These are phyloP conservation scores for Suzukiozyma palmioleophila DNA, from an alignment of 1,139 yeast genomes.

Conservation along the genomic window DNA sequence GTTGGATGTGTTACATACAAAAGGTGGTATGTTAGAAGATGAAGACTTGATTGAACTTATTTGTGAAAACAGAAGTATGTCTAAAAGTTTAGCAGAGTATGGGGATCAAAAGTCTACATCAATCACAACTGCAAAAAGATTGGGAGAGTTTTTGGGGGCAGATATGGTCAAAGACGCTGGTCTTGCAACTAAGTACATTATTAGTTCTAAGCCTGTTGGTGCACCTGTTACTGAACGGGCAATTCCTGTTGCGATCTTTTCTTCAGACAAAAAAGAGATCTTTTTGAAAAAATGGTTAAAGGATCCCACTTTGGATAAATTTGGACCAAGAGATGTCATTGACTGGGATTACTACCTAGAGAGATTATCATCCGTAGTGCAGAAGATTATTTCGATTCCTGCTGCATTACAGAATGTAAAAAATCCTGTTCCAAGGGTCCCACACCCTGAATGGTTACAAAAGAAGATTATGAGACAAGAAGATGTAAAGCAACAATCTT, in stretches of 20 bases:
- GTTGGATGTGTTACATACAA: constrained; percentile 88
- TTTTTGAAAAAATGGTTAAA: constrained; percentile 84
- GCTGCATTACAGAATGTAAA: constrained; percentile 87
- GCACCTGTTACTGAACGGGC: constrained; percentile 97
- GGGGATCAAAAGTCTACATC: constrained; percentile 91
- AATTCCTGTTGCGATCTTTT: constrained; percentile 91
- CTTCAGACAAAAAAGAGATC: constrained; percentile 64
- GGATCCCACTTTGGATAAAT: constrained; percentile 72
- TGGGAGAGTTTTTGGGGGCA: constrained; percentile 95
- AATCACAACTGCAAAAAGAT: constrained; percentile 87
- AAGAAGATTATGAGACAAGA: constrained; percentile 54
- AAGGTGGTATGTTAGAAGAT: constrained; percentile 85
- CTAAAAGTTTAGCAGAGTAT: constrained; percentile 84
- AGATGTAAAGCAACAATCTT: constrained; percentile 70
- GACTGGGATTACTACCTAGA: constrained; percentile 95
- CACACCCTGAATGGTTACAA: constrained; percentile 92
- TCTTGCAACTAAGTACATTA: constrained; percentile 89
- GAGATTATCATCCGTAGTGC: constrained; percentile 87
- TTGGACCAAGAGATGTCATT: constrained; percentile 83
- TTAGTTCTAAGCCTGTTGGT: constrained; percentile 75
- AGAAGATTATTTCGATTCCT: constrained; percentile 93
- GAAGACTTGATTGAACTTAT: constrained; percentile 91
- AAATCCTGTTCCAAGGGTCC: constrained; percentile 95
- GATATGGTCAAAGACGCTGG: constrained; percentile 98
- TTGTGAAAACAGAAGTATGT: constrained; percentile 96